Evolutionary conservation across 2,329 filamentous ascomycete genomes (phyloP), one percentile per base, ranked within the genome.

Genomic region (Pyricularia pennisetigena): DNA sequence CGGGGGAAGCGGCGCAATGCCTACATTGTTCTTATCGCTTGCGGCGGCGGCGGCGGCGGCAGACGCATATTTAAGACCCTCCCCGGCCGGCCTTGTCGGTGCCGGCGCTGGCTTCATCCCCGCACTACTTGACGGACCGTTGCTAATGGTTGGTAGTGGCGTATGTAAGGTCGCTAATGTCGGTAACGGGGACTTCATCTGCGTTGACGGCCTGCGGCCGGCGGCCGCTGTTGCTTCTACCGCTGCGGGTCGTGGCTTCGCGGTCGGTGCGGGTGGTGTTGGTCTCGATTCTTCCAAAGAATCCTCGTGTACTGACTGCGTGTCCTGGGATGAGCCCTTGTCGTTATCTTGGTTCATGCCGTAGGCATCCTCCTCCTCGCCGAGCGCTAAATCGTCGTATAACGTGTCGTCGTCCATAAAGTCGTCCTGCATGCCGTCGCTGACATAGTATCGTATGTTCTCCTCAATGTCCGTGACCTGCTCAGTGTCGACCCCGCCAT

Each of bases 41-140:
- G 94, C 93, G 0, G 95, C 94, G 0, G 94, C 95, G 0, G 95
- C 95, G 0, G 95, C 95, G 0, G 95, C 95, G 0, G 95, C 95
- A 54, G 95, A 98, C 63, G 95, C 95, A 77, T 99, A 99, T 79
- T 98, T 98, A 72, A 99, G 83, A 1, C 91, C 92, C 77, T 98
- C 94, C 65, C 93, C 93, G 4, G 93, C 91, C 7, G 92, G 89
- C 77, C 94, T 88, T 69, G 91, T 88, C 1, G 95, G 95, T 73
- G 94, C 80, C 23, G 93, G 89, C 23, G 95, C 95, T 14, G 95
- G 94, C 82, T 98, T 99, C 94, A 98, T 98, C 67, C 84, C 81
- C 67, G 83, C 83, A 67, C 83, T 83, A 69, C 85, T 80, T 66
- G 76, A 66, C 3, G 75, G 72, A 57, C 85, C 85, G 76, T 85